A percentile compares a stretch with the other conserved stretches of the same genome.
These are phyloP conservation scores for Furcasterigmium sp. DNA, from an alignment of 2,329 filamentous ascomycete species.

Conservation along the genomic window DNA sequence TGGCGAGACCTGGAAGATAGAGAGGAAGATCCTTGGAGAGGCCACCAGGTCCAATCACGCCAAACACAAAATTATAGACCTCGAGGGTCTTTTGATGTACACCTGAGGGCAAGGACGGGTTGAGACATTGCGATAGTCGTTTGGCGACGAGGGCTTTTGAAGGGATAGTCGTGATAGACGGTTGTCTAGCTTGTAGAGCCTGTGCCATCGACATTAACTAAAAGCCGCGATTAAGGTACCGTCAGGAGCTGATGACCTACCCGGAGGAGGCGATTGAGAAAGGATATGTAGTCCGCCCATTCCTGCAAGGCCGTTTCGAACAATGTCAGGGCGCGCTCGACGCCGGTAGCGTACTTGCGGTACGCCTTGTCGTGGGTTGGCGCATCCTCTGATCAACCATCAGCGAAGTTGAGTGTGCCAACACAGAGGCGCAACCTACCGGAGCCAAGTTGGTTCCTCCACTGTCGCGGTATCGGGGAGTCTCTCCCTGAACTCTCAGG, in stretches of 20 bases:
- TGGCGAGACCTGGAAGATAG: constrained; percentile 83
- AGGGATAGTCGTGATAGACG: constrained; percentile 67
- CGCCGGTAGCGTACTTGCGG: constrained; percentile 81
- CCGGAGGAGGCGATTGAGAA: constrained; percentile 85
- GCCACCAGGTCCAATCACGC: constrained; percentile 73
- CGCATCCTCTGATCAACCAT: constrained; percentile 40
- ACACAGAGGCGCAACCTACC: constrained; percentile 46
- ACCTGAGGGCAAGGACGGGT: constrained; percentile 86
- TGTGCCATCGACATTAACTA: constrained; percentile 36
- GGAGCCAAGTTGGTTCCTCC: constrained; percentile 71
- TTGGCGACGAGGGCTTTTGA: constrained; percentile 81
- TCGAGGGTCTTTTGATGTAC: constrained; percentile 97
- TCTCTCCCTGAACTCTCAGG: constrained; percentile 80
- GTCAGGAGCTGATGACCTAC: constrained; percentile 37
- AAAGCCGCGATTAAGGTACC: background rate
- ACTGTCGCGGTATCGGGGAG: constrained; percentile 69
- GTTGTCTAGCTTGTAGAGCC: constrained; percentile 83
- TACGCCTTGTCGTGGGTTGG: constrained; percentile 62
- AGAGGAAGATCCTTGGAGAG: constrained; percentile 77
- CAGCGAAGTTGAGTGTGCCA: background rate
- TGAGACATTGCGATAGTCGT: constrained; percentile 89
- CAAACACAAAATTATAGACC: constrained; percentile 87
- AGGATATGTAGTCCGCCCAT: constrained; percentile 99
- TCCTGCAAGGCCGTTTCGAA: constrained; percentile 94
- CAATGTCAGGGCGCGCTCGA: constrained; percentile 80